Conservation (phyloP, 2,329 filamentous ascomycete genomes). For the Huntiella omanensis region DNA sequence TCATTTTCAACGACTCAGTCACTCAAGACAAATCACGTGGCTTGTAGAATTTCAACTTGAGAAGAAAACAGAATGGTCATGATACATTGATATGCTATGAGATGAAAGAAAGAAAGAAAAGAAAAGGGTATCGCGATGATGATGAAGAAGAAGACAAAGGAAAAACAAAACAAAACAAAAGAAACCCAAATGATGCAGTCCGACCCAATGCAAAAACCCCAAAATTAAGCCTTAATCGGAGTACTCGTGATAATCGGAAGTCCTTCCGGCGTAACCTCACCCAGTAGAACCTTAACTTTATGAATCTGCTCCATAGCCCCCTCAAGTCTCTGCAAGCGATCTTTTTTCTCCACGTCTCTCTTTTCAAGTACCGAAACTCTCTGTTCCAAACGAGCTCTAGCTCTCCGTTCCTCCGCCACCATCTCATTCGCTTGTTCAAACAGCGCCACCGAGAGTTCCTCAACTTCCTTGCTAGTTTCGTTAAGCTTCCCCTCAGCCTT, state of each 20-base stretch:
- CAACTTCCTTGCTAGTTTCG: conserved; percentile 52
- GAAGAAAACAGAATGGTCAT: too few relatives aligned
- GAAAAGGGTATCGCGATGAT: conserved; percentile 1
- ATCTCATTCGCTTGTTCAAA: conserved; percentile 79
- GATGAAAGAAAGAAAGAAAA: too few relatives aligned
- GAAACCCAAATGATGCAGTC: not conserved
- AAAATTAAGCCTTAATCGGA: too few relatives aligned
- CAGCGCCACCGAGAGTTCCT: conserved; percentile 55
- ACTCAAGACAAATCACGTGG: too few relatives aligned
- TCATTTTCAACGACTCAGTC: too few relatives aligned
- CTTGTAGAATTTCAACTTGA: too few relatives aligned
- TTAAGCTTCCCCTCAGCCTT: conserved; percentile 50
- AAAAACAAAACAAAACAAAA: conserved; percentile 1
- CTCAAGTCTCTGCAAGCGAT: conserved; percentile 51
- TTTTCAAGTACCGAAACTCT: conserved; percentile 48
- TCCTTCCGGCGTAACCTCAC: not conserved
- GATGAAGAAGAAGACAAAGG: not conserved
- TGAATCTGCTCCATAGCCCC: conserved; percentile 52
- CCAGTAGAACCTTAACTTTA: conserved; percentile 44
- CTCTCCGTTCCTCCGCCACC: conserved; percentile 59
- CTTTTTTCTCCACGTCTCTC: conserved; percentile 50
- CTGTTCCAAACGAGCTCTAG: conserved; percentile 52
- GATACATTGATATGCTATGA: too few relatives aligned
- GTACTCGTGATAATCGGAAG: not conserved
- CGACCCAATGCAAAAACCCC: not conserved